A percentile compares a stretch with the other conserved stretches of the same genome.
These are phyloP conservation scores for Vitis amurensis DNA, from an alignment of 164 flowering plant genomes.

Conservation along the genomic window DNA sequence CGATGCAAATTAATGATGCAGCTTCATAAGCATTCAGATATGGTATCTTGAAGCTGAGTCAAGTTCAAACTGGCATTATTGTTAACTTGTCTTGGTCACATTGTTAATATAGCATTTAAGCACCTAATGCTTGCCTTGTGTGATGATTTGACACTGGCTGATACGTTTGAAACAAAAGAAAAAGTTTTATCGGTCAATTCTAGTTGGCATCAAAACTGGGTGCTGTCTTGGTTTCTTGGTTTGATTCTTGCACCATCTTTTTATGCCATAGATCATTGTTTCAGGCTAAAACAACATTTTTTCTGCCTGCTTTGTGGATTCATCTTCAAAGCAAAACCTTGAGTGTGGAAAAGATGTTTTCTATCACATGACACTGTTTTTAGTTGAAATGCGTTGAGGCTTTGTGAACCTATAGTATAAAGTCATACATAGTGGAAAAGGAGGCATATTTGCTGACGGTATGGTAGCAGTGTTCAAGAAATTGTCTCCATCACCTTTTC, in stretches of 20 bases:
- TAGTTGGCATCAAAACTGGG: not conserved
- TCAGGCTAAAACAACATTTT: not conserved
- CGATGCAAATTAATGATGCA: too few relatives aligned
- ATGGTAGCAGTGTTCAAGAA: too few relatives aligned
- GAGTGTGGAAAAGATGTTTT: not conserved
- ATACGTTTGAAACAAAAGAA: not conserved
- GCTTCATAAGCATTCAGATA: too few relatives aligned
- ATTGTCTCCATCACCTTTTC: not conserved
- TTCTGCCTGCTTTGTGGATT: not conserved
- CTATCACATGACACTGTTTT: not conserved
- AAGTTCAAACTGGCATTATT: too few relatives aligned
- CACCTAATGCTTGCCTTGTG: too few relatives aligned
- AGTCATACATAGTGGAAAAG: not conserved
- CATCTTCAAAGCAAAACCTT: not conserved
- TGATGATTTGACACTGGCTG: not conserved
- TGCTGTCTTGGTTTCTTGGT: not conserved
- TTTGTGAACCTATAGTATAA: not conserved
- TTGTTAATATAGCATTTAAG: too few relatives aligned
- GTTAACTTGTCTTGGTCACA: too few relatives aligned
- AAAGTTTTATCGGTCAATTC: not conserved
- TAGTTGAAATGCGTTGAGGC: not conserved
- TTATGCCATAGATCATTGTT: not conserved
- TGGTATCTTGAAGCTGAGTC: too few relatives aligned
- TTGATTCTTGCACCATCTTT: not conserved
- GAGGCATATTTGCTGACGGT: not conserved